A percentile compares a stretch with the other conserved stretches of the same genome.
Evolutionary conservation across 169 alveolate species (phyloP).

Genomic region (Eimeria tenella): DNA sequence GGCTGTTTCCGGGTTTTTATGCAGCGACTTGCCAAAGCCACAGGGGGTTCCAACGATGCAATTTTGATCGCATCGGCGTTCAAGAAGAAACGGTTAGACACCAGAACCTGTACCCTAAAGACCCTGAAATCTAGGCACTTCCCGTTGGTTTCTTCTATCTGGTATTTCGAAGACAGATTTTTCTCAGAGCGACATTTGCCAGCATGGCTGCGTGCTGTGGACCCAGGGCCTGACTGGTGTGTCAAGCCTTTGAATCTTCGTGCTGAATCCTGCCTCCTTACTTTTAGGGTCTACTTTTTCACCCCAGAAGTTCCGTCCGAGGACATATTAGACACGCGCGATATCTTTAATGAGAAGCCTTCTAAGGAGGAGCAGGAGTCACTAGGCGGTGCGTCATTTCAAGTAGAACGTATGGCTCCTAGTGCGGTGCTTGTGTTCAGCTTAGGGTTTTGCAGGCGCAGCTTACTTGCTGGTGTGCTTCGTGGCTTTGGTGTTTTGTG

Average conservation of each 20-base stretch:
- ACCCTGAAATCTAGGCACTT: not conserved
- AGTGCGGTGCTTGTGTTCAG: not conserved
- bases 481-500: no score
- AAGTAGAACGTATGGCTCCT: not conserved
- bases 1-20: not conserved
- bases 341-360: slow-evolving; percentile 94
- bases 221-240: no score
- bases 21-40: slow-evolving; percentile 19
- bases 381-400: slow-evolving; percentile 41
- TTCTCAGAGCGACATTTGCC: no score
- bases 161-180: no score
- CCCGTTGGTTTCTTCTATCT: no score
- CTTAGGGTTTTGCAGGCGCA: not conserved
- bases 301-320: slow-evolving; percentile 94
- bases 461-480: no score
- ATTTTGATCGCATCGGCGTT: slow-evolving; percentile 68
- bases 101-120: not conserved
- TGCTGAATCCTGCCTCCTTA: not conserved
- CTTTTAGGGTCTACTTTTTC: slow-evolving; percentile 92
- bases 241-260: not conserved
- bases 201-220: no score
- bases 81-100: slow-evolving; percentile 55
- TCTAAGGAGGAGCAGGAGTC: slow-evolving; percentile 86
- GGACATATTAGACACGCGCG: slow-evolving; percentile 91
- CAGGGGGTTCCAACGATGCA: slow-evolving; percentile 26